A percentile compares a stretch with the other conserved stretches of the same genome.
Conservation (phyloP, 768 basidiomycete genomes). For the Panaeolus papilionaceus region DNA sequence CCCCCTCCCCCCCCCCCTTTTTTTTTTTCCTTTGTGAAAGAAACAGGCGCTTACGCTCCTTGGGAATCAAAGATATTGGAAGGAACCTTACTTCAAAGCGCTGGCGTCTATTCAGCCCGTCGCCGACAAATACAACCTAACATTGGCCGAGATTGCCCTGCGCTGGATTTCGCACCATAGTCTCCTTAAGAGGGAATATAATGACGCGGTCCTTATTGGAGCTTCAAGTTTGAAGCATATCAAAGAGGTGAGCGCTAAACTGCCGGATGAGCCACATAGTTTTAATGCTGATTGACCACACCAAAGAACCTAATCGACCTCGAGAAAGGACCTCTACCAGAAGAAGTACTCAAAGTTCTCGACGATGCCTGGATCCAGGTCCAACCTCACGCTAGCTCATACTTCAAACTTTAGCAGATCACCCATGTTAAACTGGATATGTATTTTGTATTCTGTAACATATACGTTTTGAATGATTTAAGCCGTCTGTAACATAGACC, state of each 20-base stretch:
- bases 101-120: constrained; percentile 49
- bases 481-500: constrained; percentile 27
- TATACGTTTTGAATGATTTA: not conserved
- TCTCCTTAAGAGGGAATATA: constrained; percentile 49
- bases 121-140: constrained; percentile 51
- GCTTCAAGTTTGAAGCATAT: constrained; percentile 64
- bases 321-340: constrained; percentile 64
- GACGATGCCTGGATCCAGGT: constrained; percentile 58
- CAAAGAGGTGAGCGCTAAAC: constrained; percentile 43
- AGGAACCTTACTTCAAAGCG: constrained; percentile 57
- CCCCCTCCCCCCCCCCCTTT: constrained; percentile 14
- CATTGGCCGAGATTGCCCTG: constrained; percentile 59
- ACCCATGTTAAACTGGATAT: not conserved
- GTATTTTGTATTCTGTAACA: not conserved
- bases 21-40: not conserved
- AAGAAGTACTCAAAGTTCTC: constrained; percentile 55
- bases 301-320: constrained; percentile 53
- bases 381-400: constrained; percentile 46
- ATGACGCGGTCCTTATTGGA: constrained; percentile 66
- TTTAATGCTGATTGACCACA: not conserved
- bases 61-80: constrained; percentile 51
- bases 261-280: not conserved
- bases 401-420: constrained; percentile 34
- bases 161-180: constrained; percentile 71
- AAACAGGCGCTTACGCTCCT: constrained; percentile 10